phyloP scores from a whole-genome alignment of 768 basidiomycete species.

The Clavaria fumosa region DNA sequence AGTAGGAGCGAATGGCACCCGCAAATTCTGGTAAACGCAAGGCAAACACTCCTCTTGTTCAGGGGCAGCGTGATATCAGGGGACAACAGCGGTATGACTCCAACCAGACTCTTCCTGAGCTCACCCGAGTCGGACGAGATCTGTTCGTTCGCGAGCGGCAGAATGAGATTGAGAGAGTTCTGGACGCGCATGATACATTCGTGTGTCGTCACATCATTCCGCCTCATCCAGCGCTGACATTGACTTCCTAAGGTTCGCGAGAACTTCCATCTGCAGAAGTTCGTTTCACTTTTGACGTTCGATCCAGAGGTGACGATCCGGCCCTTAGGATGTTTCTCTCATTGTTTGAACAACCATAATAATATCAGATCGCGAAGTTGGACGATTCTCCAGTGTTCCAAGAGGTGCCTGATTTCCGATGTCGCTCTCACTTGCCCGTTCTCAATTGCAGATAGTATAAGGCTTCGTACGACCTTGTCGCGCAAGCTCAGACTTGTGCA shows the following conservation, averaged over 20 bases:
- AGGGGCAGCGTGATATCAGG: too few species aligned
- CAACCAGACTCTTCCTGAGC: too few species aligned
- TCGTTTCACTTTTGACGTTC: conserved; percentile 58
- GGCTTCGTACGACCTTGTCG: conserved; percentile 43
- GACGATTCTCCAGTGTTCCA: conserved; percentile 62
- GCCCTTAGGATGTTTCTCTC: not conserved
- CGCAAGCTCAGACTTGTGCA: conserved; percentile 24
- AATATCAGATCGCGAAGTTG: conserved; percentile 45
- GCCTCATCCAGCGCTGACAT: not conserved
- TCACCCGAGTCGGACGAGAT: conserved; percentile 24
- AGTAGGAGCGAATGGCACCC: too few species aligned
- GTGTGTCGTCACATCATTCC: conserved; percentile 29
- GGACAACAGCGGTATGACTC: not conserved
- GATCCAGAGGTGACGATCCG: conserved; percentile 48
- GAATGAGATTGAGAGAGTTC: conserved; percentile 37
- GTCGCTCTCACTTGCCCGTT: conserved; percentile 6
- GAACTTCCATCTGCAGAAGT: conserved; percentile 77
- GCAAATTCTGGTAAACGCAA: too few species aligned
- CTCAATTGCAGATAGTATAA: conserved; percentile 33
- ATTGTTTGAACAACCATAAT: conserved; percentile 4
- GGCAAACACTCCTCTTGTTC: too few species aligned
- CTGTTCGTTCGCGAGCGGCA: conserved; percentile 45
- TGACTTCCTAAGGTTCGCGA: conserved; percentile 50
- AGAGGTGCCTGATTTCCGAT: conserved; percentile 33
- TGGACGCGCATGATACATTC: conserved; percentile 56